Percentiles rank a stretch among this genome's conserved stretches.
These are phyloP conservation scores for Suaeda aralocaspica DNA, from an alignment of 148 eudicot species.

Conservation along the genomic window DNA sequence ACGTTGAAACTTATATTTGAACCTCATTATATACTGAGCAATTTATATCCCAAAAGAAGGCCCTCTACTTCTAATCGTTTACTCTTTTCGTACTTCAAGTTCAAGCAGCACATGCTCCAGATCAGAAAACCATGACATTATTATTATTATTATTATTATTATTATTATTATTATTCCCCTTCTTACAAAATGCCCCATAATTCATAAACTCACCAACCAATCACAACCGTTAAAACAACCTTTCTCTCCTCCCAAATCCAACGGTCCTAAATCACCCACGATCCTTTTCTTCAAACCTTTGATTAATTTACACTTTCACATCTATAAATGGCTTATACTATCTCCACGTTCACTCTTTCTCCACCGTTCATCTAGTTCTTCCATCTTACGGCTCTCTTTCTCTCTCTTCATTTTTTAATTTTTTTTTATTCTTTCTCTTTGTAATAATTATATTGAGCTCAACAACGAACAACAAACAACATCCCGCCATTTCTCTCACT, in stretches of 20 bases:
- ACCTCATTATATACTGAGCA: no score
- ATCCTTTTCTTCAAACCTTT: slow-evolving; percentile 37
- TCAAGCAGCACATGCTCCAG: slow-evolving; percentile 15
- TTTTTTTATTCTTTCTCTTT: slow-evolving; percentile 12
- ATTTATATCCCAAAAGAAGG: no score
- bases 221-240: background rate
- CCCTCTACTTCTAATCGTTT: background rate
- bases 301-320: slow-evolving; percentile 47
- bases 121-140: slow-evolving; percentile 6
- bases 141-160: background rate
- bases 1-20: no score
- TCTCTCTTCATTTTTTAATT: slow-evolving; percentile 5
- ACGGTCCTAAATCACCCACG: slow-evolving; percentile 44
- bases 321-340: slow-evolving; percentile 44
- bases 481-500: slow-evolving; percentile 49
- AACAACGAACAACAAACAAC: slow-evolving; percentile 8
- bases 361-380: slow-evolving; percentile 31
- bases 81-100: background rate
- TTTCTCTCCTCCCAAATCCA: slow-evolving; percentile 4
- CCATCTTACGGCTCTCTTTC: slow-evolving; percentile 42
- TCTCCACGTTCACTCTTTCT: slow-evolving; percentile 52
- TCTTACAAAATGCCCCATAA: slow-evolving; percentile 5
- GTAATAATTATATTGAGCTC: no score
- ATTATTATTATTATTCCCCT: background rate
- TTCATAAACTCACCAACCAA: background rate